Base-by-base conservation (phyloP, 352 stramenopile genomes). In the Phytophthora citrophthora region DNA sequence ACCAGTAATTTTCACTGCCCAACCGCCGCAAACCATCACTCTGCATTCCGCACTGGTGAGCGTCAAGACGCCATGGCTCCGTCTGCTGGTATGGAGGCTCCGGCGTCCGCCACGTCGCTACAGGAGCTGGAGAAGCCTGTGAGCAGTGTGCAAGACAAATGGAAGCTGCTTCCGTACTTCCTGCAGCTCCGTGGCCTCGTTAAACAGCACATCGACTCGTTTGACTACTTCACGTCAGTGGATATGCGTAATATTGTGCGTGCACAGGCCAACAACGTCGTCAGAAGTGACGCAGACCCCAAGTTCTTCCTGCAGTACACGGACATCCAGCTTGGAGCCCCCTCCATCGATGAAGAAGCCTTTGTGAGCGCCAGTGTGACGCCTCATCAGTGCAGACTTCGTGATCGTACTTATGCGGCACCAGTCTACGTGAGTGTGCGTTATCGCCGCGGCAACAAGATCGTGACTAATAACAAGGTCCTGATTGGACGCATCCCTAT, bases 121-220 rank as follows among this genome's bases (percentile, higher is more conserved):
- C 77, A 63, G 31, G 81, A 90, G 67, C 76, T 93, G 15, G 78
- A 84, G 61, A 83, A 93, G 52, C 85, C 88, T 32, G 82, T 97
- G 36, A 69, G 61, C 48, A 76, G 79, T 58, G 88, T 97, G 11
- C 68, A 96, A 56, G 89, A 99, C 70, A 99, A 99, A 73, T 99
- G 97, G 97, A 96, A 98, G 69, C 81, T 99, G 44, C 81, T 99
- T 55, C 98, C 98, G 13, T 97, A 99, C 74, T 99, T 99, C 66
- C 81, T 99, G 49, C 88, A 97, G 63, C 76, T 95, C 32, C 90
- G 91, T 31, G 92, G 92, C 0, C 81, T 98, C 51, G 91, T 98
- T 27, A 97, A 97, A 75, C 98, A 99, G 76, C 98, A 99, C 79
- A 99, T 99, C 75, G 97, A 99, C 84, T 99, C 97, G 52, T 99